These are phyloP conservation scores for Delonix regia DNA, from an alignment of 306 rosid species.

Conservation along the genomic window DNA sequence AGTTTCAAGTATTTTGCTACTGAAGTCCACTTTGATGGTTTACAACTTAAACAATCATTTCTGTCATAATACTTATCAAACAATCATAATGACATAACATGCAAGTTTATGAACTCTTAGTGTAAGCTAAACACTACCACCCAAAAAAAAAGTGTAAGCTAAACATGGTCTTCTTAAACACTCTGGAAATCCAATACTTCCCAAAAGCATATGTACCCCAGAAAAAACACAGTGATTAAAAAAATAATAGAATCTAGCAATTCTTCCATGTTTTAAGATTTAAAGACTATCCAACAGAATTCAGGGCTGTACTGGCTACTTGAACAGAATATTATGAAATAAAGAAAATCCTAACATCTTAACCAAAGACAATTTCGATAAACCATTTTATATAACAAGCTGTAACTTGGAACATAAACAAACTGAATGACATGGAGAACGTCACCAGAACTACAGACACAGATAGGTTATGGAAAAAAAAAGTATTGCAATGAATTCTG, in stretches of 20 bases:
- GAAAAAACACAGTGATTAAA: background rate
- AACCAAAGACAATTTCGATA: conserved; percentile 14
- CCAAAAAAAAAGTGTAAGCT: background rate
- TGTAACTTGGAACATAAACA: conserved; percentile 30
- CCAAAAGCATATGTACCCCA: background rate
- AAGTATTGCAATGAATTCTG: conserved; percentile 1
- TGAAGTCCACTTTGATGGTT: conserved; percentile 16
- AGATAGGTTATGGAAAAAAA: conserved; percentile 11
- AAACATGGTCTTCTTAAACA: background rate
- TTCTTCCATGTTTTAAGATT: conserved; percentile 19
- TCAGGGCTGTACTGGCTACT: background rate
- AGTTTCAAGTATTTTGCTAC: background rate
- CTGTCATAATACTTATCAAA: background rate
- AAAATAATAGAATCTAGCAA: conserved; percentile 9
- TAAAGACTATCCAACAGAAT: conserved; percentile 15
- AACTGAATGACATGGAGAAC: conserved; percentile 16
- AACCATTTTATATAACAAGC: conserved; percentile 1
- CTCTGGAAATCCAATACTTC: conserved; percentile 2
- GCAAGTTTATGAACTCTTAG: conserved; percentile 3
- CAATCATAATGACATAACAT: background rate
- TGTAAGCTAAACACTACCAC: background rate
- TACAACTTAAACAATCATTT: conserved; percentile 13
- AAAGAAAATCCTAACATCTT: conserved; percentile 3
- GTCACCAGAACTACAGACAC: background rate
- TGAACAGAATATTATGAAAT: conserved; percentile 18